Evolutionary conservation across 2,329 filamentous ascomycete species (phyloP).

Genomic region (Exophiala xenobiotica): DNA sequence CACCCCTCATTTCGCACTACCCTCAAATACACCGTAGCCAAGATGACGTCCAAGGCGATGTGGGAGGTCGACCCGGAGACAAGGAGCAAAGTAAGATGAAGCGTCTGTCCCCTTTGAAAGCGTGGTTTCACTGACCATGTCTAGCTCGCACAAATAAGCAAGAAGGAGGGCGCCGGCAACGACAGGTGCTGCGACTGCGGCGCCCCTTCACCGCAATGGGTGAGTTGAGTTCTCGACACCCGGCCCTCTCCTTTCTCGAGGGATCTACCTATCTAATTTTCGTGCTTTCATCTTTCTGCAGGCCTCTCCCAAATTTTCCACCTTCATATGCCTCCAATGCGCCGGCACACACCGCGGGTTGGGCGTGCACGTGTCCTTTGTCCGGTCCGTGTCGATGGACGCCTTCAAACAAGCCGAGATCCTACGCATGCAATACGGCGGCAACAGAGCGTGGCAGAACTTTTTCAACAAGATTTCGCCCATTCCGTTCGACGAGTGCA

Average conservation of each 20-base stretch:
- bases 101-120: neutral
- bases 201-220: constrained; percentile 97
- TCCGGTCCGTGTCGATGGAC: constrained; percentile 97
- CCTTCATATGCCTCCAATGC: constrained; percentile 97
- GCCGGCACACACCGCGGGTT: constrained; percentile 91
- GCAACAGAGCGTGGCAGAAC: constrained; percentile 80
- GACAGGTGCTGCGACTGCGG: constrained; percentile 91
- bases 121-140: neutral
- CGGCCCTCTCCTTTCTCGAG: neutral
- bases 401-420: constrained; percentile 93
- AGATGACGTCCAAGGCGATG: constrained; percentile 54
- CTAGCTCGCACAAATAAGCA: constrained; percentile 87
- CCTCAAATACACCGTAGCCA: constrained; percentile 10
- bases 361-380: constrained; percentile 97
- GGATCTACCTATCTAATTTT: neutral
- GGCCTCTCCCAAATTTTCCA: constrained; percentile 90
- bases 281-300: no score
- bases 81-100: constrained; percentile 73
- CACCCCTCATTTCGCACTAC: neutral
- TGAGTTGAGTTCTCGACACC: constrained; percentile 43
- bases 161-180: constrained; percentile 71
- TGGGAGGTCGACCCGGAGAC: constrained; percentile 99
- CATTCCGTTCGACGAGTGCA: constrained; percentile 78
- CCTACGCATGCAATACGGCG: constrained; percentile 86
- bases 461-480: constrained; percentile 80